A percentile compares a stretch with the other conserved stretches of the same genome.
phyloP scores from a whole-genome alignment of 1,139 yeast genomes.

The Blastobotrys illinoisensis region DNA sequence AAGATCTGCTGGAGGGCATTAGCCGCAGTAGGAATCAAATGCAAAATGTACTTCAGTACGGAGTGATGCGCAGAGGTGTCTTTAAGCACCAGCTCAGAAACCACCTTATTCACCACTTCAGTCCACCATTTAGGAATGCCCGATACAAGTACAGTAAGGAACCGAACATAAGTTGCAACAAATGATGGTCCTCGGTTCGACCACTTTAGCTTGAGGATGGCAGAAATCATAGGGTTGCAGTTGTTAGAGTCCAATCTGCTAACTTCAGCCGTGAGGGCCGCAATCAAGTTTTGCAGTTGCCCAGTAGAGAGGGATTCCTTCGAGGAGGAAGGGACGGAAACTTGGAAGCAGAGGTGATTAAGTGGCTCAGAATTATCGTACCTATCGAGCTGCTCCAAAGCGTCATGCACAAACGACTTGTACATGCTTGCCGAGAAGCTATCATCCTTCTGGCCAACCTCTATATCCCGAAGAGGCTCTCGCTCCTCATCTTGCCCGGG shows the following conservation, averaged over 20 bases:
- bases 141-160: conserved; percentile 72
- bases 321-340: conserved; percentile 38
- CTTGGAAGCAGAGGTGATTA: conserved; percentile 42
- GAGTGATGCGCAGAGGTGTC: conserved; percentile 58
- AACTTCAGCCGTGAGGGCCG: conserved; percentile 46
- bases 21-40: conserved; percentile 76
- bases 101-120: conserved; percentile 65
- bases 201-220: conserved; percentile 58
- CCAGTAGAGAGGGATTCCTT: conserved; percentile 40
- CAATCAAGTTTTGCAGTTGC: conserved; percentile 42
- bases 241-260: conserved; percentile 45
- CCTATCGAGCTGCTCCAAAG: conserved; percentile 62
- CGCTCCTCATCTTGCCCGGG: neutral
- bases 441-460: conserved; percentile 4
- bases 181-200: conserved; percentile 38
- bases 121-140: conserved; percentile 86
- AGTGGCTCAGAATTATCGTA: conserved; percentile 40
- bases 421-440: conserved; percentile 53
- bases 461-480: neutral
- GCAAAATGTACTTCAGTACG: conserved; percentile 56
- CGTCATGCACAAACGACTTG: conserved; percentile 58
- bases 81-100: conserved; percentile 48
- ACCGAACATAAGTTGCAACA: conserved; percentile 55
- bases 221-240: conserved; percentile 42
- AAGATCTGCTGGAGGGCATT: conserved; percentile 57